These are phyloP conservation scores for Hibiscus trionum DNA, from an alignment of 345 rosid species.

Conservation along the genomic window DNA sequence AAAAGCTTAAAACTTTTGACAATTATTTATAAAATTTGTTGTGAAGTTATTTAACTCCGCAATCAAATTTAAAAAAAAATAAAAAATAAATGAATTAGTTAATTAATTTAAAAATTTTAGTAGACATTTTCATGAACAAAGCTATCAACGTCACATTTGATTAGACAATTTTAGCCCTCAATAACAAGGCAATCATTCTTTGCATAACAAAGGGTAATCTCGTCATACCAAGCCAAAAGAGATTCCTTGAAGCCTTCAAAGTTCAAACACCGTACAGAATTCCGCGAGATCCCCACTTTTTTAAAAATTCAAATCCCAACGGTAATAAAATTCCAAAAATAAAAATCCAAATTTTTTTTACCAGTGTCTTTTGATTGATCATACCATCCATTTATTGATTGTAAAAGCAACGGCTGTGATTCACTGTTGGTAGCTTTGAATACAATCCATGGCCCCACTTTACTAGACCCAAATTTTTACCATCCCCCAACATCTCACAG, in stretches of 20 bases:
- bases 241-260: too few relatives aligned
- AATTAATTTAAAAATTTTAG: not conserved
- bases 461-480: slow-evolving; percentile 20
- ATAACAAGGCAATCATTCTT: not conserved
- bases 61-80: not conserved
- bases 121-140: not conserved
- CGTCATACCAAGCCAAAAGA: not conserved
- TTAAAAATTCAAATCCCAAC: slow-evolving; percentile 8
- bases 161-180: slow-evolving; percentile 6
- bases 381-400: slow-evolving; percentile 32
- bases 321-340: not conserved
- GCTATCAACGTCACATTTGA: not conserved
- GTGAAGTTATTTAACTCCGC: too few relatives aligned
- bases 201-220: not conserved
- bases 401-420: slow-evolving; percentile 72
- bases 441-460: slow-evolving; percentile 72
- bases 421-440: slow-evolving; percentile 46
- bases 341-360: not conserved
- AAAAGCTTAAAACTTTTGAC: too few relatives aligned
- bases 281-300: not conserved
- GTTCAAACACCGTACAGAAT: not conserved
- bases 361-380: not conserved
- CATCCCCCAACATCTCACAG: not conserved
- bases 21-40: too few relatives aligned
- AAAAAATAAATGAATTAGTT: not conserved